phyloP scores from a whole-genome alignment of 106 monocot genomes.

The Dioscorea dumetorum region DNA sequence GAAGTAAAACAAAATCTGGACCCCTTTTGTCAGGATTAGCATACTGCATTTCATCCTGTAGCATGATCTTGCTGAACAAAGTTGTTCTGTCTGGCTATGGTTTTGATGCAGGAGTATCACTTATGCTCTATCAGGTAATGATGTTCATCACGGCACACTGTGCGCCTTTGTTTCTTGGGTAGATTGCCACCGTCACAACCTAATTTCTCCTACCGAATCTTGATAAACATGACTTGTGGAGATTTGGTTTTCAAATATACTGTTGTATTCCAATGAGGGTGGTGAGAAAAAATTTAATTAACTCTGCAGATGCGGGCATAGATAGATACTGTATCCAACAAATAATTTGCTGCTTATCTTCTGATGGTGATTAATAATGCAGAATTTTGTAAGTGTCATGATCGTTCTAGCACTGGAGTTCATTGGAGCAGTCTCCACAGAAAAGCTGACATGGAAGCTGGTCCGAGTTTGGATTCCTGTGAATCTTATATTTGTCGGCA shows the following conservation, averaged over 20 bases:
- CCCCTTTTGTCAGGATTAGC: constrained; percentile 37
- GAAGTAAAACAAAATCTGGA: constrained; percentile 12
- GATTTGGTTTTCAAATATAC: too few relatives aligned
- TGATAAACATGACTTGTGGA: too few relatives aligned
- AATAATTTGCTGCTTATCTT: too few relatives aligned
- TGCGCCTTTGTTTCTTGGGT: too few relatives aligned
- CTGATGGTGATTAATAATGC: constrained; percentile 11
- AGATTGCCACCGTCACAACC: too few relatives aligned
- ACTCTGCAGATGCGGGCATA: too few relatives aligned
- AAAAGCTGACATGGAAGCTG: constrained; percentile 67
- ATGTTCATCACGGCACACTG: background rate
- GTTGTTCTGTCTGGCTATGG: constrained; percentile 38
- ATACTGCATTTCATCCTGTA: constrained; percentile 48
- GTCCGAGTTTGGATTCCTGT: constrained; percentile 64
- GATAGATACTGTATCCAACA: too few relatives aligned
- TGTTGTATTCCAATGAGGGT: too few relatives aligned
- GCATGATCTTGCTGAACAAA: constrained; percentile 61
- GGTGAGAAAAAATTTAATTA: too few relatives aligned
- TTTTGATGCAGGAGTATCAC: constrained; percentile 43
- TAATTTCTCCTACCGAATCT: too few relatives aligned
- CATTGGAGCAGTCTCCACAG: constrained; percentile 39
- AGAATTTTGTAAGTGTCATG: constrained; percentile 53
- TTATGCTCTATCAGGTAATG: constrained; percentile 50
- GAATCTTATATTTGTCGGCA: constrained; percentile 70
- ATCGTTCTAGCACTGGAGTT: constrained; percentile 33